Percentiles rank a stretch among this genome's conserved stretches.
These are phyloP conservation scores for Gastrodia elata DNA, from an alignment of 106 monocot species.

Conservation along the genomic window DNA sequence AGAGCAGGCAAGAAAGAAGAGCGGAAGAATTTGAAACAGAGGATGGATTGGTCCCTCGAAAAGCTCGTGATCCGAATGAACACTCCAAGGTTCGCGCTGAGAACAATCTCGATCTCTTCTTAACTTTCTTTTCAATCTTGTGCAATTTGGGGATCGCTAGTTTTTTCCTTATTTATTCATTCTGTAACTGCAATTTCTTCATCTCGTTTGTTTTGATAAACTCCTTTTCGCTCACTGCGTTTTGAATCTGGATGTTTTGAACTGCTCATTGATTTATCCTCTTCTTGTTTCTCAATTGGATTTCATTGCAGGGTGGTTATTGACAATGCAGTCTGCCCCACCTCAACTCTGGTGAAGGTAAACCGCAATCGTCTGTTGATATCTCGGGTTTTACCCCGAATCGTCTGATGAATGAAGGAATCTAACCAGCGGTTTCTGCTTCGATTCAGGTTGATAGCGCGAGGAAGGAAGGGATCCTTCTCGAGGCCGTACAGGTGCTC, in stretches of 20 bases:
- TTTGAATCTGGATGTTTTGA: neutral
- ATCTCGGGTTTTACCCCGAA: neutral
- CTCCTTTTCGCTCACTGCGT: neutral
- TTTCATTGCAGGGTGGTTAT: conserved; percentile 43
- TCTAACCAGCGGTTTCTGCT: neutral
- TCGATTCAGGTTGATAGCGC: conserved; percentile 40
- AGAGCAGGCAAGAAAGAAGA: neutral
- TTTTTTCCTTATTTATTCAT: neutral
- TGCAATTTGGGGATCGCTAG: neutral
- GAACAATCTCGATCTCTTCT: neutral
- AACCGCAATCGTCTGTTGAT: neutral
- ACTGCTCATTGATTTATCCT: neutral
- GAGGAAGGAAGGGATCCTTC: conserved; percentile 42
- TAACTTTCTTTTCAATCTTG: neutral
- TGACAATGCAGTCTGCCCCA: conserved; percentile 48
- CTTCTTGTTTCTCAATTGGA: neutral
- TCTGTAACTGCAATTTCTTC: neutral
- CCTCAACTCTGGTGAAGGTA: conserved; percentile 48
- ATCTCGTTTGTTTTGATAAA: neutral
- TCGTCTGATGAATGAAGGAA: neutral
- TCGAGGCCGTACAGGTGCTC: conserved; percentile 56
- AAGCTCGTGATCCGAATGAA: conserved; percentile 61
- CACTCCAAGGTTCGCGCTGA: conserved; percentile 36
- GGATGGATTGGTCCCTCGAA: conserved; percentile 39
- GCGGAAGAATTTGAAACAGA: neutral